Conservation (phyloP, 352 stramenopile species). For the Pythium rishiriense region DNA sequence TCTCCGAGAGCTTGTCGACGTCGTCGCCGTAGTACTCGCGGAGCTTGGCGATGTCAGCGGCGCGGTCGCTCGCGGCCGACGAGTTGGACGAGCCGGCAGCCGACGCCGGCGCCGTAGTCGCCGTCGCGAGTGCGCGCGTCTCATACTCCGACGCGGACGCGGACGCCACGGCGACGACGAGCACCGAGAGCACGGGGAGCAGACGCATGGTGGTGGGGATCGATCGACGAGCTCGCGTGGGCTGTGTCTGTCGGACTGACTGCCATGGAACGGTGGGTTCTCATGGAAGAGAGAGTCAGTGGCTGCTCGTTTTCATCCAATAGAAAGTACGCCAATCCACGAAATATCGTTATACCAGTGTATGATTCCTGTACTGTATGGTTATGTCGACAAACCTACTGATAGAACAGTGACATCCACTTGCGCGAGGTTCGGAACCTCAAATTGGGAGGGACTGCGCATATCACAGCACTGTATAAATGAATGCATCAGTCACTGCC, state of each 20-base stretch:
- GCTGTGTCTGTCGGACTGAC: too few species aligned
- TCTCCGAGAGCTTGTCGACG: constrained; percentile 8
- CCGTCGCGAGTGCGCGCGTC: constrained; percentile 6
- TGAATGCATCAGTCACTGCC: background rate
- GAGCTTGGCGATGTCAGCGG: constrained; percentile 3
- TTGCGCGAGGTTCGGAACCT: background rate
- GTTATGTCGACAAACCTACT: background rate
- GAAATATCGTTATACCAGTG: background rate
- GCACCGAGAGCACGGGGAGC: constrained; percentile 3
- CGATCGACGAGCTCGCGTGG: background rate
- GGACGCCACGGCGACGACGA: constrained; percentile 2
- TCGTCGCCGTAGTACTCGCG: constrained; percentile 16
- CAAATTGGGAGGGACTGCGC: background rate
- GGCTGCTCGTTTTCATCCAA: background rate
- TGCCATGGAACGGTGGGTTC: too few species aligned
- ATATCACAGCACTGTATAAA: constrained; percentile 1
- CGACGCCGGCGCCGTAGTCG: background rate
- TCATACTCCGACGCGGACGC: background rate
- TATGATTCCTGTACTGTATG: background rate
- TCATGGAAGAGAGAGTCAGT: constrained; percentile 4
- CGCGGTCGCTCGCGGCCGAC: background rate
- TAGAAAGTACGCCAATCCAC: background rate
- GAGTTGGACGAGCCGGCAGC: background rate
- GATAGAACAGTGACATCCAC: background rate
- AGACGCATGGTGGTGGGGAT: constrained; percentile 5